phyloP scores from a whole-genome alignment of 257 asterid species.

The Euphrasia confusa region DNA sequence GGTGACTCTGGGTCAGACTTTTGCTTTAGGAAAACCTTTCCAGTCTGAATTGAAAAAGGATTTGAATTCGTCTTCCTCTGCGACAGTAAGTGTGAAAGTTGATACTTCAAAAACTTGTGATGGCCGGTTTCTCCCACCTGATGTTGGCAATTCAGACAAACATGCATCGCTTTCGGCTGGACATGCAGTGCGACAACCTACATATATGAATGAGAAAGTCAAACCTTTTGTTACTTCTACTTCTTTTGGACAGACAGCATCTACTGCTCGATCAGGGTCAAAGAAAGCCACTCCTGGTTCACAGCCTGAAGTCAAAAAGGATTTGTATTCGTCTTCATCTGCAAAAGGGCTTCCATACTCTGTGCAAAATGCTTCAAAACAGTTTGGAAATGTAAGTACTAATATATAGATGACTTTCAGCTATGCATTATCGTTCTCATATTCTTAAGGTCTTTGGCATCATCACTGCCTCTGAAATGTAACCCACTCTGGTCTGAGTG shows the following conservation, averaged over 20 bases:
- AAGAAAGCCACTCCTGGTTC: slow-evolving; percentile 32
- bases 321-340: slow-evolving; percentile 30
- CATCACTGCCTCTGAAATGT: slow-evolving; percentile 2
- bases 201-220: slow-evolving; percentile 36
- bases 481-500: slow-evolving; percentile 17
- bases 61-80: slow-evolving; percentile 27
- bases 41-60: slow-evolving; percentile 39
- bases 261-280: slow-evolving; percentile 33
- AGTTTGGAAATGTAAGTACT: slow-evolving; percentile 62
- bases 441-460: slow-evolving; percentile 15
- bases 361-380: slow-evolving; percentile 48
- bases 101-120: slow-evolving; percentile 29
- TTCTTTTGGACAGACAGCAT: slow-evolving; percentile 36
- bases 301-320: slow-evolving; percentile 37
- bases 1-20: slow-evolving; percentile 32
- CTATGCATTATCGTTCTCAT: slow-evolving; percentile 9
- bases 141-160: slow-evolving; percentile 32
- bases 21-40: slow-evolving; percentile 36
- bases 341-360: slow-evolving; percentile 31
- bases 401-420: slow-evolving; percentile 9
- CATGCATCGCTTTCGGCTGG: slow-evolving; percentile 32
- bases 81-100: slow-evolving; percentile 26
- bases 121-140: slow-evolving; percentile 29
- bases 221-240: slow-evolving; percentile 30
- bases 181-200: slow-evolving; percentile 31